Base-by-base conservation (phyloP, 331 rosid species). In the Acacia pycnantha region DNA sequence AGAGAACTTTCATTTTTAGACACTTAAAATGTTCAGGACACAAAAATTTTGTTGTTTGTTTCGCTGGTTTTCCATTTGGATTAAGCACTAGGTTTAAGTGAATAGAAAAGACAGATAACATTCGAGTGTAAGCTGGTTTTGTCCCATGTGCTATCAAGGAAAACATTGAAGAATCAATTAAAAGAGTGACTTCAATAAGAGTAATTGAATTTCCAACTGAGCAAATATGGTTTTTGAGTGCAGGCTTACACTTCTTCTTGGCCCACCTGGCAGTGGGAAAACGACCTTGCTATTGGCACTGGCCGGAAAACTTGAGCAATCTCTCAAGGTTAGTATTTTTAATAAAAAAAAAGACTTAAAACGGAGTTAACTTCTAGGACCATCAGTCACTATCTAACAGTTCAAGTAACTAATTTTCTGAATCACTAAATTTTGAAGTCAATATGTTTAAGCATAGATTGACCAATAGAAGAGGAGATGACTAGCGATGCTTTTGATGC, bases 201-300 rank as follows among this genome's bases (percentile, higher is more conserved):
- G 76, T 50, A 73, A 41, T 26, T 8, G 24, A 70, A 73, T 77
- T 69, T 35, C 76, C 75, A 73, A 84, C 73, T 53, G 31, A 72
- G 75, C 21, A 74, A 80, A 81, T 13, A 67, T 79, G 87, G 59
- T 80, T 86, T 86, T 27, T 77, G 73, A 53, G 62, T 88, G 90
- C 94, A 94, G 97, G 92, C 89, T 92, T 76, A 92, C 97, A 46
- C 90, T 94, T 75, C 90, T 94, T 62, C 97, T 94, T 31, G 98
- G 97, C 58, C 94, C 98, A 43, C 97, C 97, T 9, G 94, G 97
- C 73, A 89, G 94, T 73, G 96, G 98, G 51, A 92, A 92, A 87
- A 92, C 97, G 5, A 92, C 97, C 70, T 84, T 94, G 53, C 85
- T 94, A 66, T 53, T 77, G 87, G 93, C 94, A 6, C 88, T 94